phyloP scores from a whole-genome alignment of 1,139 yeast genomes.

The Blastobotrys malaysiensis region DNA sequence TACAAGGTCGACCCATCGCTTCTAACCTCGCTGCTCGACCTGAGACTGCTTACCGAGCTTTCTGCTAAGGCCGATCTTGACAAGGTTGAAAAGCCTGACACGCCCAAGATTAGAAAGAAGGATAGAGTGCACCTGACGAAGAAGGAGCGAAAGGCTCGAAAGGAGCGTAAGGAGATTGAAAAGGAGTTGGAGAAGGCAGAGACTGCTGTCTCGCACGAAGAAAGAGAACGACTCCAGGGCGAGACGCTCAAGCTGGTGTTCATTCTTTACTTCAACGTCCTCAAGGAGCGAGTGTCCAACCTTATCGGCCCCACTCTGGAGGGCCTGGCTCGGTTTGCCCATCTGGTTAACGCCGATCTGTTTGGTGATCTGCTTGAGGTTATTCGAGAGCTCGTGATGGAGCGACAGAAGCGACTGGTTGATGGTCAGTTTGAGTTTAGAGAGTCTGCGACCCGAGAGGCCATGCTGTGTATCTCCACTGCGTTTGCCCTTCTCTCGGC shows the following conservation, averaged over 20 bases:
- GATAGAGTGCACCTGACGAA: constrained; percentile 86
- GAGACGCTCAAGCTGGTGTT: constrained; percentile 72
- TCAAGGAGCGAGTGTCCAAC: constrained; percentile 57
- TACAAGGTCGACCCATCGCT: constrained; percentile 83
- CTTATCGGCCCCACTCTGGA: constrained; percentile 84
- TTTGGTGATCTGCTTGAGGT: constrained; percentile 91
- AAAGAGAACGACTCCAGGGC: constrained; percentile 79
- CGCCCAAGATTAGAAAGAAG: constrained; percentile 62
- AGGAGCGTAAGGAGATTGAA: constrained; percentile 81
- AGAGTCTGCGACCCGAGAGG: constrained; percentile 52
- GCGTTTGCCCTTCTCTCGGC: constrained; percentile 82
- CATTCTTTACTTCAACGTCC: constrained; percentile 68
- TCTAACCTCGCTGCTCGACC: constrained; percentile 63
- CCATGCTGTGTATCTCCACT: constrained; percentile 77
- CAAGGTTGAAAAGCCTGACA: constrained; percentile 43
- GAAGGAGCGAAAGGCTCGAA: constrained; percentile 79
- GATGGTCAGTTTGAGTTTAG: constrained; percentile 38
- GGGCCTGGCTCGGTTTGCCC: constrained; percentile 86
- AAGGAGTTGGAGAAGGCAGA: constrained; percentile 87
- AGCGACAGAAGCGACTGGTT: constrained; percentile 34
- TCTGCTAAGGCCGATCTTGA: constrained; percentile 51
- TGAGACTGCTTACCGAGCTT: constrained; percentile 73
- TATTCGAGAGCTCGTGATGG: constrained; percentile 67
- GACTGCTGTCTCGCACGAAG: constrained; percentile 78
- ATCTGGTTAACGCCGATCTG: constrained; percentile 84